phyloP scores from a whole-genome alignment of 768 basidiomycete genomes.

The Leccinum uliginosum region DNA sequence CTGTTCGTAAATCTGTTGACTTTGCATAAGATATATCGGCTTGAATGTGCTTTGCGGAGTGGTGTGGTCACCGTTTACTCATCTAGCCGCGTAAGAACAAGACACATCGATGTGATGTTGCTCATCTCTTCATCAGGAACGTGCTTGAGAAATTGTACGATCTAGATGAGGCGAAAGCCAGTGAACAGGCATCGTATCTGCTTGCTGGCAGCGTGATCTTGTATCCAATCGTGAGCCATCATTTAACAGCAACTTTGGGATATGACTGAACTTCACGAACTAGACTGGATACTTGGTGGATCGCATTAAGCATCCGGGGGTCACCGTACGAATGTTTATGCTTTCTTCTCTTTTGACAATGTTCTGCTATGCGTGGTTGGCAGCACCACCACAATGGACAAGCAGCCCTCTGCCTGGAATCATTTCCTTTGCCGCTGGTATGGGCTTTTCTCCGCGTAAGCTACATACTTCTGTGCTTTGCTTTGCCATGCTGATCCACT shows the following conservation, averaged over 20 bases:
- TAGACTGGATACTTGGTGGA: conserved; percentile 70
- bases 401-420: conserved; percentile 58
- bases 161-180: conserved; percentile 56
- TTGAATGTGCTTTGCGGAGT: conserved; percentile 73
- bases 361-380: conserved; percentile 63
- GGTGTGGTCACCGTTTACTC: conserved; percentile 75
- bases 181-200: conserved; percentile 65
- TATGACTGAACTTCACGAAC: background rate
- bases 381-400: conserved; percentile 54
- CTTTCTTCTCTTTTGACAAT: conserved; percentile 58
- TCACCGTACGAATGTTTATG: conserved; percentile 54
- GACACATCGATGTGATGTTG: background rate
- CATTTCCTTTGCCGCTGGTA: conserved; percentile 56
- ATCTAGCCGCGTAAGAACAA: conserved; percentile 61
- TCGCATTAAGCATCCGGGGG: conserved; percentile 48
- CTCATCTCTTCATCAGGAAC: conserved; percentile 42
- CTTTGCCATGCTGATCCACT: conserved; percentile 2
- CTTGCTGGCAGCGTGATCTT: conserved; percentile 64
- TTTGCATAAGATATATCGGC: conserved; percentile 54
- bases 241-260: background rate
- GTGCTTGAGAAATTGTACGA: conserved; percentile 66
- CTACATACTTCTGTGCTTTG: background rate
- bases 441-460: conserved; percentile 68
- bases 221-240: conserved; percentile 57
- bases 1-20: conserved; percentile 3